Conservation (phyloP, 371 early-diverging fungal species). For the Mucor piriformis region DNA sequence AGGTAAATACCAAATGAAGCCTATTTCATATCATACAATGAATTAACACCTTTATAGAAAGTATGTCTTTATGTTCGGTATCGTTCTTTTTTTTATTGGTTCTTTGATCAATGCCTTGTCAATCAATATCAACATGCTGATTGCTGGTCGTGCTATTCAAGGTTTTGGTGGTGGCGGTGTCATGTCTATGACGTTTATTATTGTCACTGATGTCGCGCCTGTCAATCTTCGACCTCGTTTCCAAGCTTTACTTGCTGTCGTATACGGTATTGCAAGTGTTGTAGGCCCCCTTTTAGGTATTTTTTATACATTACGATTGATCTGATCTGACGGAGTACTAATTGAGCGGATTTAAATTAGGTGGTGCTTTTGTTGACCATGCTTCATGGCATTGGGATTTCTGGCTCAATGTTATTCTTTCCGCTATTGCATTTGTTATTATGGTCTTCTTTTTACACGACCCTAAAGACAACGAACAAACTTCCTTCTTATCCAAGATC, state of each 20-base stretch:
- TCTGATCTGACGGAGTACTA: neutral
- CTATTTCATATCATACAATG: neutral
- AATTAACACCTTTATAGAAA: slow-evolving; percentile 46
- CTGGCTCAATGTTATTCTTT: slow-evolving; percentile 78
- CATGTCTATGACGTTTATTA: slow-evolving; percentile 69
- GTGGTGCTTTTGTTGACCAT: slow-evolving; percentile 71
- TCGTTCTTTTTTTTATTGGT: slow-evolving; percentile 53
- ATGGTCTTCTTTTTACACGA: slow-evolving; percentile 55
- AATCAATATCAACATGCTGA: slow-evolving; percentile 58
- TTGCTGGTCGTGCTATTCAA: slow-evolving; percentile 71
- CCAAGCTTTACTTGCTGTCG: slow-evolving; percentile 58
- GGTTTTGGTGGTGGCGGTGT: slow-evolving; percentile 77
- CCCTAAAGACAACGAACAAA: slow-evolving; percentile 40
- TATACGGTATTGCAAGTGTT: slow-evolving; percentile 74
- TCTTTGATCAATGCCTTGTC: slow-evolving; percentile 60
- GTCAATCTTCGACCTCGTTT: slow-evolving; percentile 69
- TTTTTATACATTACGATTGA: slow-evolving; percentile 15
- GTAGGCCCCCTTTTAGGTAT: slow-evolving; percentile 65
- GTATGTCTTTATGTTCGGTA: slow-evolving; percentile 47
- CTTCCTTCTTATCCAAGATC: slow-evolving; percentile 54
- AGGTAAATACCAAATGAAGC: slow-evolving; percentile 18
- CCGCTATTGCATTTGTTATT: slow-evolving; percentile 54
- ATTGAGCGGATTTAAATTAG: slow-evolving; percentile 33
- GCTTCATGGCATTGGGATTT: slow-evolving; percentile 78
- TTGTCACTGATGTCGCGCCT: slow-evolving; percentile 76